Evolutionary conservation across 371 early-diverging fungal species (phyloP).

Genomic region (Gilbertella persicaria): DNA sequence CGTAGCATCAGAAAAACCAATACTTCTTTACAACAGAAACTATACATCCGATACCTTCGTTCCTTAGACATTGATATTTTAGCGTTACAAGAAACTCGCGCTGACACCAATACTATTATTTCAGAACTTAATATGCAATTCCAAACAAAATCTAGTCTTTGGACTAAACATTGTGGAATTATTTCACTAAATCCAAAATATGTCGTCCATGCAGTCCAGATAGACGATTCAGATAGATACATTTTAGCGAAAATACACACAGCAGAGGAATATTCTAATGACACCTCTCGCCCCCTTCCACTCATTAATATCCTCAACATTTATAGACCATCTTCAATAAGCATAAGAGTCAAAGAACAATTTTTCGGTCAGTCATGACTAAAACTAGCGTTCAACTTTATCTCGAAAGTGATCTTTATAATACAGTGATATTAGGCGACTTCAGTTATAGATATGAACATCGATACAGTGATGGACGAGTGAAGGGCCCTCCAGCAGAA

Average conservation of each 20-base stretch:
- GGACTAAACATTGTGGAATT: conserved; percentile 11
- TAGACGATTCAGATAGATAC: background rate
- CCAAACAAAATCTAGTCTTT: background rate
- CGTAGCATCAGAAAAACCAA: conserved; percentile 11
- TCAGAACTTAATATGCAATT: conserved; percentile 1
- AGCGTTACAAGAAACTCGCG: conserved; percentile 13
- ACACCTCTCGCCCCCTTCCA: background rate
- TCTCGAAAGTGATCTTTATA: no score
- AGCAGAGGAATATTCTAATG: background rate
- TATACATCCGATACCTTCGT: conserved; percentile 7
- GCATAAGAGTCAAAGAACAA: background rate
- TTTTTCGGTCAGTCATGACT: background rate
- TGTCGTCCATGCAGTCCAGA: background rate
- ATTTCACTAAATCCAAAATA: background rate
- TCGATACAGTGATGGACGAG: background rate
- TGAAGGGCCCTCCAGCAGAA: background rate
- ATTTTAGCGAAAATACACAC: background rate
- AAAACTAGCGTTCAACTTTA: background rate
- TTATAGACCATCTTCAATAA: background rate
- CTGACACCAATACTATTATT: background rate
- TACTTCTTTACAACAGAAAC: background rate
- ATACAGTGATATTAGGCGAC: conserved; percentile 1
- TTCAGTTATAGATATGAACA: background rate
- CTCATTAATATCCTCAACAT: background rate
- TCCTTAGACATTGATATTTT: background rate